Conservation (phyloP, 176 grass and related monocot genomes). For the Calamus simplicifolius region DNA sequence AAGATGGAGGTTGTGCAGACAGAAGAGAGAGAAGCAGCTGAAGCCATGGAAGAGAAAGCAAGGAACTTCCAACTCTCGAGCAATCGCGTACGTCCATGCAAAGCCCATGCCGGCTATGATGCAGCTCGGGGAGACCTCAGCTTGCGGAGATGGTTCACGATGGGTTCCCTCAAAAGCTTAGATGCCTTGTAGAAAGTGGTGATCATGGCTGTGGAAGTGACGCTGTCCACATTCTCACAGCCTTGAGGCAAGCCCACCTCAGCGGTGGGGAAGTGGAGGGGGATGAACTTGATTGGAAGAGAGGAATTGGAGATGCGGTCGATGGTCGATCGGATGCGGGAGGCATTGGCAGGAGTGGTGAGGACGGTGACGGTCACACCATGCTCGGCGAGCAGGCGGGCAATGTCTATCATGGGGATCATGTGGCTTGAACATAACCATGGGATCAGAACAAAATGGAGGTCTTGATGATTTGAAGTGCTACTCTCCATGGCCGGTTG, state of each 20-base stretch:
- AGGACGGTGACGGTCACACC: constrained; percentile 11
- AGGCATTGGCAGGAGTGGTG: not conserved
- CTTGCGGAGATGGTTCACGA: not conserved
- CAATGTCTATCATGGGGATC: constrained; percentile 6
- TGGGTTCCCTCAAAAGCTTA: not conserved
- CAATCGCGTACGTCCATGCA: not conserved
- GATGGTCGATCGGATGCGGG: not conserved
- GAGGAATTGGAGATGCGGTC: not conserved
- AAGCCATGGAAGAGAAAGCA: constrained; percentile 1
- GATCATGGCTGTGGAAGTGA: not conserved
- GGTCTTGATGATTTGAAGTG: not conserved
- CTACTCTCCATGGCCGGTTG: constrained; percentile 9
- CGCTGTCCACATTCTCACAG: not conserved
- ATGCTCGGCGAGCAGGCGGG: constrained; percentile 32
- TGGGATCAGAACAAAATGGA: constrained; percentile 57
- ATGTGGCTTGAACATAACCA: constrained; percentile 23
- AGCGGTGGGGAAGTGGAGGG: not conserved
- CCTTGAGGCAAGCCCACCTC: not conserved
- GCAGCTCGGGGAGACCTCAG: not conserved
- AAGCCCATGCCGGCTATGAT: not conserved
- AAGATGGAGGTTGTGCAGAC: constrained; percentile 39
- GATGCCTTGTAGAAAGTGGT: not conserved
- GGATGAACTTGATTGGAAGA: not conserved
- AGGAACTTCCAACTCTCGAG: not conserved
- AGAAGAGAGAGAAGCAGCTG: constrained; percentile 37